Base-by-base conservation (phyloP, 169 alveolate species). In the Eimeria necatrix region DNA sequence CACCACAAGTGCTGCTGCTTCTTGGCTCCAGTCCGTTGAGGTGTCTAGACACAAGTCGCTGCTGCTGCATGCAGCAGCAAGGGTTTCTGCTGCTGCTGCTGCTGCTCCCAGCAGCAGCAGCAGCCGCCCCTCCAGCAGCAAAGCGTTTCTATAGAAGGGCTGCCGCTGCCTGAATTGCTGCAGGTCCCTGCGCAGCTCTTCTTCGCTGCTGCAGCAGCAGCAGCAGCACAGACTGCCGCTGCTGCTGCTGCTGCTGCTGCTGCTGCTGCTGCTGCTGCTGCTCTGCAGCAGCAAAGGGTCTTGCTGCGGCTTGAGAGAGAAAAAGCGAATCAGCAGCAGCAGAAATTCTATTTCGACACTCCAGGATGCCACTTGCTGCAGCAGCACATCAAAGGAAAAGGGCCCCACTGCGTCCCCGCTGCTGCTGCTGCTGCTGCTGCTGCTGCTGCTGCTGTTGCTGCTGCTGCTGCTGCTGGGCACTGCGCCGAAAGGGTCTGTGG, bases 51-150 rank as follows among this genome's bases (percentile, higher is more conserved):
- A 64, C 76, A 64, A 64, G 76, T 64, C 76, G 76, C 76, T 64
- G 76, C 76, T 64, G 76, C 76, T 64, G 76, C 76, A 64, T 14
- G 76, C 76, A 9, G 76, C 76, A 9, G 76, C 18, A n/a, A 64
- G 76, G 9, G 76, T 64, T 64, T 64, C 76, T 64, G 76, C 76
- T n/a, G 76, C 76, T n/a, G 76, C 76, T 14, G 76, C 26, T 9
- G 26, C 26, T 9, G 8, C 76, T 5, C 26, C 76, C 76, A 12
- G 76, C 76, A 10, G 76, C 76, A 64, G 76, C 76, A 64, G 76
- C 76, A 64, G 76, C 12, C 76, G 76, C 26, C 76, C 76, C 76
- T 64, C 76, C 76, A 64, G 76, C 41, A 64, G 18, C 76, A 64
- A 64, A 5, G 76, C 76, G 24, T 64, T 64, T 9, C 76, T 9